Percentiles rank a stretch among this genome's conserved stretches.
These are phyloP conservation scores for Jamesozyma spencerorum DNA, from an alignment of 805 yeast genomes.

Conservation along the genomic window DNA sequence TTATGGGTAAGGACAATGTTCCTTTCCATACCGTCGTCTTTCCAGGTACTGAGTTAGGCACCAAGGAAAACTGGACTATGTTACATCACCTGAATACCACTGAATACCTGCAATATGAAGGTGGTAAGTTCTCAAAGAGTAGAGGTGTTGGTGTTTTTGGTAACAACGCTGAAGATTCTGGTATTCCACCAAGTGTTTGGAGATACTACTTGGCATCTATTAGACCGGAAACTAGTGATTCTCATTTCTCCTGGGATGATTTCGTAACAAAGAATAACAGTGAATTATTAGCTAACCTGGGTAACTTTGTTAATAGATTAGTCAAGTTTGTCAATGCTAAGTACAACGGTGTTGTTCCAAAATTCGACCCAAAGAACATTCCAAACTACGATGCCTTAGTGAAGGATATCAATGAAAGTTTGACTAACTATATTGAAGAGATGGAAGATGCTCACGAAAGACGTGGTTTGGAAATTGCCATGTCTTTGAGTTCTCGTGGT, in stretches of 20 bases:
- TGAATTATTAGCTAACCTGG: slow-evolving; percentile 90
- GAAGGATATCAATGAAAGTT: slow-evolving; percentile 52
- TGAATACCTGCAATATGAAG: slow-evolving; percentile 94
- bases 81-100: slow-evolving; percentile 87
- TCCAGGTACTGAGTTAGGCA: slow-evolving; percentile 89
- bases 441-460: slow-evolving; percentile 77
- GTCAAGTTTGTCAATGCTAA: slow-evolving; percentile 84
- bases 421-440: slow-evolving; percentile 53
- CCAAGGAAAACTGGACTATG: slow-evolving; percentile 82
- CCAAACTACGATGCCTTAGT: slow-evolving; percentile 39
- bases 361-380: slow-evolving; percentile 41
- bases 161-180: slow-evolving; percentile 90
- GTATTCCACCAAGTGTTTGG: slow-evolving; percentile 90
- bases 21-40: slow-evolving; percentile 98
- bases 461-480: slow-evolving; percentile 83
- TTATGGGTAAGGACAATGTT: slow-evolving; percentile 98
- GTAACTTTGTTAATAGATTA: slow-evolving; percentile 92
- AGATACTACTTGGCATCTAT: slow-evolving; percentile 88
- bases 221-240: slow-evolving; percentile 92
- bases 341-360: slow-evolving; percentile 84
- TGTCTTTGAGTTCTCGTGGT: slow-evolving; percentile 88
- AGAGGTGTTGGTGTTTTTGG: slow-evolving; percentile 98
- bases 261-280: slow-evolving; percentile 89
- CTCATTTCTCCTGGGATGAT: slow-evolving; percentile 96
- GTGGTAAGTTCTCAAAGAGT: slow-evolving; percentile 97